These are phyloP conservation scores for Suillus sp. DNA, from an alignment of 768 basidiomycete species.

Conservation along the genomic window DNA sequence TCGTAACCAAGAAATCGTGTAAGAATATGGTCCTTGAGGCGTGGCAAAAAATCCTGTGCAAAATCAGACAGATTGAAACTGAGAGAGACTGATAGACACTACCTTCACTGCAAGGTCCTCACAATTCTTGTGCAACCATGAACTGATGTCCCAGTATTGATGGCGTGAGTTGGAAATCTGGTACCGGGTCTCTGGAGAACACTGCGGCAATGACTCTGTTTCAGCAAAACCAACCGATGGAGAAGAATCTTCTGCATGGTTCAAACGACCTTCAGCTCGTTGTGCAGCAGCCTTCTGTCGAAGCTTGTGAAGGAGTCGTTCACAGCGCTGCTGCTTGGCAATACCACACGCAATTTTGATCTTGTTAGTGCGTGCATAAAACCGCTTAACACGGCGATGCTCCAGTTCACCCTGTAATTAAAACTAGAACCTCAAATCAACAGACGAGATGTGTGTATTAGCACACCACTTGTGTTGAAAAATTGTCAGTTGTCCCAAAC, in stretches of 20 bases:
- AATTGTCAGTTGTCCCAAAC: constrained; percentile 39
- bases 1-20: constrained; percentile 9
- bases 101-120: constrained; percentile 32
- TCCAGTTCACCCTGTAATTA: constrained; percentile 37
- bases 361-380: constrained; percentile 41
- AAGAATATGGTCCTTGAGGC: no score
- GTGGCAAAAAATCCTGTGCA: constrained; percentile 33
- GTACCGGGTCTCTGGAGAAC: constrained; percentile 9
- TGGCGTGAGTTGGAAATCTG: constrained; percentile 23
- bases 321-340: constrained; percentile 21
- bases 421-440: no score
- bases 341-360: constrained; percentile 28
- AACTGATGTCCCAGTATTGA: constrained; percentile 17
- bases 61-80: not conserved
- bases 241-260: not conserved
- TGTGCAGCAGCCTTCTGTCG: constrained; percentile 19
- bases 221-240: constrained; percentile 3
- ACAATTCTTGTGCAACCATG: constrained; percentile 6
- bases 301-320: constrained; percentile 14
- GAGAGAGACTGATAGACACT: constrained; percentile 5
- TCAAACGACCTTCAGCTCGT: not conserved
- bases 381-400: constrained; percentile 37
- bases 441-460: not conserved
- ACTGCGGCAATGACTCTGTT: constrained; percentile 17
- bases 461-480: constrained; percentile 34